phyloP scores from a whole-genome alignment of 2,329 filamentous ascomycete species.

The Fusarium paranaense region DNA sequence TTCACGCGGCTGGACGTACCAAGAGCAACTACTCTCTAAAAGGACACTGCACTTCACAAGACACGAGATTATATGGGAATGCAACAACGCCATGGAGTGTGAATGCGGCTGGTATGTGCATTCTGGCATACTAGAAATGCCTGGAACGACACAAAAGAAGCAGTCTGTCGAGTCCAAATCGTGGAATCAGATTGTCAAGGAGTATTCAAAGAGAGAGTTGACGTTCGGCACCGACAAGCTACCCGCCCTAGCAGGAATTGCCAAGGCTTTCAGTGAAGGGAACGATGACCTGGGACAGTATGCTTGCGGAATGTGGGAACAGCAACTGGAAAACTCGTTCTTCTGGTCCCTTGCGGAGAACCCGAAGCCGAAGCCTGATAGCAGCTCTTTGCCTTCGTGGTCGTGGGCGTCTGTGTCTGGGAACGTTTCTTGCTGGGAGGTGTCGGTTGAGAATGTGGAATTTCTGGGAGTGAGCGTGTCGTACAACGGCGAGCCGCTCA shows the following conservation, averaged over 20 bases:
- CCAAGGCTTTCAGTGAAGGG: neutral
- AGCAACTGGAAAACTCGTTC: neutral
- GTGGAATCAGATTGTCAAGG: neutral
- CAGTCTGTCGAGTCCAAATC: neutral
- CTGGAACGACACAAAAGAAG: neutral
- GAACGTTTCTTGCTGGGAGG: neutral
- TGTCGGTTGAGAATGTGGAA: neutral
- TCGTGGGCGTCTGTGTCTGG: neutral
- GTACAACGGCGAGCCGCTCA: neutral
- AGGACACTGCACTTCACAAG: neutral
- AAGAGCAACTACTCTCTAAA: neutral
- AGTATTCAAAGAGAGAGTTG: neutral
- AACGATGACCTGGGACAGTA: neutral
- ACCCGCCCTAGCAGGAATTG: neutral
- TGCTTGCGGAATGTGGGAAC: neutral
- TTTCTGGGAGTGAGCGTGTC: neutral
- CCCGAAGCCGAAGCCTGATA: neutral
- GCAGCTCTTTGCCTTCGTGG: neutral
- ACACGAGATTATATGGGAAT: neutral
- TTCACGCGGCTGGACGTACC: neutral
- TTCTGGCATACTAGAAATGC: neutral
- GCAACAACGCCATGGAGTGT: neutral
- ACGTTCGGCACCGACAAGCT: neutral
- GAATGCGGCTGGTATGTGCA: neutral
- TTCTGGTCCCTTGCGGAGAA: neutral